Base-by-base conservation (phyloP, 208 protist species). In the Acanthamoeba triangularis region DNA sequence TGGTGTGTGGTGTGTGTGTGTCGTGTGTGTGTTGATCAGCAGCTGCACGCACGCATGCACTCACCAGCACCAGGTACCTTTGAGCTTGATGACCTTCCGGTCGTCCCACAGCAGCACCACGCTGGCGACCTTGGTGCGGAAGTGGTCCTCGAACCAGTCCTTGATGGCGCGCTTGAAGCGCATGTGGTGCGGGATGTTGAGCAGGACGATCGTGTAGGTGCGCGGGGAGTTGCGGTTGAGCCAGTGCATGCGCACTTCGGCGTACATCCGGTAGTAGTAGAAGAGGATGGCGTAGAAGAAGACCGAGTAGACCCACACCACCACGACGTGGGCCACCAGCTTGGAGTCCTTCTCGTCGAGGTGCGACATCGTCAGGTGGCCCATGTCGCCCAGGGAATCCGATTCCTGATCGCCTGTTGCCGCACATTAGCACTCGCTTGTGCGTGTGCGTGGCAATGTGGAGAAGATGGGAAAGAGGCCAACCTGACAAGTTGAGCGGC, bases 231-330 rank as follows among this genome's bases (percentile, higher is more conserved):
- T 88, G 28, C 61, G 54, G 47, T 93, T 93, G 41, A 93, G 63
- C 61, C 63, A 93, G 25, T 93, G 52, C 63, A 41, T 67, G 33
- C 87, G 54, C 87, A 93, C 35, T 23, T 30, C 63, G 87, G 37
- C 87, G 63, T 76, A 93, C 33, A 76, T 28, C 25, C 63, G 87
- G 35, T 93, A 93, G 61, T 76, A 76, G 61, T 93, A 93, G 28
- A 54, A 93, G 16, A 93, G 54, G 20, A 76, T 76, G 63, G 37
- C 18, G 87, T 93, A 93, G 63, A 93, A 93, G 41, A 93, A 67
- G 87, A 93, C 25, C 20, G 87, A 93, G n/a, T 93, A 76, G 35
- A 93, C 37, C 87, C 87, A 93, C n/a, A 44, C 37, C n/a, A 93
- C 28, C 87, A 93, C 61, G 59, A 93, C 61, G 61, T 93, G 87